Evolutionary conservation across 768 basidiomycete genomes (phyloP).

Genomic region (Boletus sp.): DNA sequence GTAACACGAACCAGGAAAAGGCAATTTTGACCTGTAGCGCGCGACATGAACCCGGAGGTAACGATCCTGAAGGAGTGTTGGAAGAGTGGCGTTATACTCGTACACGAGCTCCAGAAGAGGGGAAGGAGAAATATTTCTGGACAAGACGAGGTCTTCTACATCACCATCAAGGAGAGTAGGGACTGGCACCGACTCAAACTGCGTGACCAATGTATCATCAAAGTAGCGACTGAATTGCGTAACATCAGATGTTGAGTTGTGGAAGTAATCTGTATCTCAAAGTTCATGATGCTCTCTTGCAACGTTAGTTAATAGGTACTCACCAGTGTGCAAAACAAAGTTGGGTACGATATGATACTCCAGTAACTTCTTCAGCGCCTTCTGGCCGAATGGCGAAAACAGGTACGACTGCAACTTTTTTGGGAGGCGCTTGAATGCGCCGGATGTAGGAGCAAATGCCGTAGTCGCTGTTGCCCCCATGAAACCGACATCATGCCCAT

Average conservation of each 20-base stretch:
- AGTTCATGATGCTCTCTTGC: neutral
- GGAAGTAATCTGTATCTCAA: constrained; percentile 9
- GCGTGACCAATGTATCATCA: neutral
- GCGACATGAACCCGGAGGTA: constrained; percentile 2
- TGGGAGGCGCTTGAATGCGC: constrained; percentile 10
- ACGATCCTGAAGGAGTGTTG: constrained; percentile 12
- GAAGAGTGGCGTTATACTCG: constrained; percentile 10
- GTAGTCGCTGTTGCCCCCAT: constrained; percentile 6
- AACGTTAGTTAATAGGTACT: neutral
- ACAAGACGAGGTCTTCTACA: neutral
- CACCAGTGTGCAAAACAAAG: constrained; percentile 5
- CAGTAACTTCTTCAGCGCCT: constrained; percentile 11
- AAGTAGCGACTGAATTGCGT: neutral
- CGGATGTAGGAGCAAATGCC: constrained; percentile 4
- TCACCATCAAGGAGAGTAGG: neutral
- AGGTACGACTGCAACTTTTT: constrained; percentile 6
- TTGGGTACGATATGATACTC: constrained; percentile 14
- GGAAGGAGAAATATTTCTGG: neutral
- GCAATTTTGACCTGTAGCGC: constrained; percentile 11
- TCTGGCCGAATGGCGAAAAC: constrained; percentile 14
- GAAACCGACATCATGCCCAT: neutral
- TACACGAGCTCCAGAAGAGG: constrained; percentile 7
- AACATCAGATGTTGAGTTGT: constrained; percentile 3
- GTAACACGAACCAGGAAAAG: constrained; percentile 1
- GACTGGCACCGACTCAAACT: neutral